Percentiles rank a stretch among this genome's conserved stretches.
Conservation (phyloP, 257 asterid species). For the Solanum gandarillasii region DNA sequence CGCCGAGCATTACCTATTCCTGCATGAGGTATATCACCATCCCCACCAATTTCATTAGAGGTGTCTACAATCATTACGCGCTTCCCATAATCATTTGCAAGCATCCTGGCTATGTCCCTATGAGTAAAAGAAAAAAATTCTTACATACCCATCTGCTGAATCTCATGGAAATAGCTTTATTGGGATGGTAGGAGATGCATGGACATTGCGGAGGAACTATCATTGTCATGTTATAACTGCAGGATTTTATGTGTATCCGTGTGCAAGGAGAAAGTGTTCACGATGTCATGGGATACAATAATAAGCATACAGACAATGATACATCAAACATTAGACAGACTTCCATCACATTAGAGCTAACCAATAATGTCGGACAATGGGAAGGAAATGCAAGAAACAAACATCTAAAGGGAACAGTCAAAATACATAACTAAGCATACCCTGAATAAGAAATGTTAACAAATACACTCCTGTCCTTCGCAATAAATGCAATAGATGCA, state of each 20-base stretch:
- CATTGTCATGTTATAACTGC: neutral
- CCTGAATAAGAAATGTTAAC: neutral
- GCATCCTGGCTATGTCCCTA: constrained; percentile 98
- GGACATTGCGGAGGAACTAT: neutral
- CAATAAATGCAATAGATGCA: neutral
- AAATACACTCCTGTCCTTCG: neutral
- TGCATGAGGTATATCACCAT: constrained; percentile 91
- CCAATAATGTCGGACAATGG: neutral
- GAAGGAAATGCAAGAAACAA: neutral
- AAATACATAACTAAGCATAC: neutral
- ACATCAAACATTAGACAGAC: neutral
- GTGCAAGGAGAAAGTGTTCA: neutral
- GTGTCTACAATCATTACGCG: constrained; percentile 99
- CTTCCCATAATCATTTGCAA: constrained; percentile 76
- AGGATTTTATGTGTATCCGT: neutral
- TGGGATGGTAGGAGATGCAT: neutral
- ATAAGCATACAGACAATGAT: neutral
- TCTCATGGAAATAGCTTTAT: neutral
- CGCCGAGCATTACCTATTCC: constrained; percentile 95
- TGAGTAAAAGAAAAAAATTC: neutral
- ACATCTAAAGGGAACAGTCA: neutral
- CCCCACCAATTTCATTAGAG: constrained; percentile 97
- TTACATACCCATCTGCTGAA: neutral
- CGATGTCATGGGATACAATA: neutral
- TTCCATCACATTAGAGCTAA: neutral